Percentiles rank a stretch among this genome's conserved stretches.
These are phyloP conservation scores for Chrysanthemum makinoi DNA, from an alignment of 129 eudicot genomes.

Conservation along the genomic window DNA sequence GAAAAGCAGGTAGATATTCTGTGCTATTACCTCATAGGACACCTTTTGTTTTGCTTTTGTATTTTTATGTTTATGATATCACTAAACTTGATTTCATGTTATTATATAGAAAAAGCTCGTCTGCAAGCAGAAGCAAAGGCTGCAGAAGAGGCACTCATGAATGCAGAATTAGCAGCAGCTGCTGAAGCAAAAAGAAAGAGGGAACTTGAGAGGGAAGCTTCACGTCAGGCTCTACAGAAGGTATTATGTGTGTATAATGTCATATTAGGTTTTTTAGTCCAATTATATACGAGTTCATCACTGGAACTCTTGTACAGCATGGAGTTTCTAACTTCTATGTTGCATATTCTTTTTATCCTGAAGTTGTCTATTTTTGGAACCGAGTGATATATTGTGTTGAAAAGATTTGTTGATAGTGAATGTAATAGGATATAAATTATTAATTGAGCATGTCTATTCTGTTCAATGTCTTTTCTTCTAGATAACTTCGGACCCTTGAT, in stretches of 20 bases:
- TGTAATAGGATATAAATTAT: no score
- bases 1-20: slow-evolving; percentile 62
- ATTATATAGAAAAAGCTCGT: slow-evolving; percentile 72
- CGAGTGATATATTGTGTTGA: no score
- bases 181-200: slow-evolving; percentile 80
- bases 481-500: no score
- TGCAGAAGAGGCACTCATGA: slow-evolving; percentile 76
- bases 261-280: no score
- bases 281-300: no score
- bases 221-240: slow-evolving; percentile 87
- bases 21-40: neutral
- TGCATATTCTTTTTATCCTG: no score
- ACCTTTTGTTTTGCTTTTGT: neutral
- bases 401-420: no score
- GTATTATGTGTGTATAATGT: slow-evolving; percentile 27
- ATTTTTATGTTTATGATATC: neutral
- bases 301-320: no score
- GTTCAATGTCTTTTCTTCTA: no score
- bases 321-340: no score
- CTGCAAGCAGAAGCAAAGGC: slow-evolving; percentile 91
- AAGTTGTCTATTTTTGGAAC: no score
- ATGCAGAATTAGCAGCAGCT: slow-evolving; percentile 76
- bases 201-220: slow-evolving; percentile 88
- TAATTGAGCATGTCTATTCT: no score
- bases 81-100: slow-evolving; percentile 6